Evolutionary conservation across 352 stramenopile genomes (phyloP).

Genomic region (Stramenopiles sp.): DNA sequence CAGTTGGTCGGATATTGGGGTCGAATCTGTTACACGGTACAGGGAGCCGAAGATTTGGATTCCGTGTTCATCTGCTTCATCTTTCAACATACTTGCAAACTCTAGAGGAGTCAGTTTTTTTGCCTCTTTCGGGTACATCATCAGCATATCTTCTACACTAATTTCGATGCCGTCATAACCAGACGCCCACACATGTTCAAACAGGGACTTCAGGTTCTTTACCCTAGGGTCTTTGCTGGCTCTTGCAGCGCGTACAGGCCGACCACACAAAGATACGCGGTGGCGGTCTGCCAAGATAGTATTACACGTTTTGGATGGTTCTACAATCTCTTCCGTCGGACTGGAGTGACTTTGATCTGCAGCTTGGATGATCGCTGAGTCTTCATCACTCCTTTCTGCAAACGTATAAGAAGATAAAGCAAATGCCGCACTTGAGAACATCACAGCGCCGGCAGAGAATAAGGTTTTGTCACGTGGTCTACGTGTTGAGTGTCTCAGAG

Average conservation of each 20-base stretch:
- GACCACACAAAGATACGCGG: neutral
- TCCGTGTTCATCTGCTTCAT: neutral
- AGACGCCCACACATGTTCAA: neutral
- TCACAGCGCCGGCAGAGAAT: too few relatives aligned
- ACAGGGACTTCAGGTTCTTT: neutral
- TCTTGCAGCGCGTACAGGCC: neutral
- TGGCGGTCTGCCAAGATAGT: neutral
- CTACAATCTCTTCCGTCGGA: too few relatives aligned
- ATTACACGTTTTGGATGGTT: neutral
- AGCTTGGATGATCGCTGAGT: too few relatives aligned
- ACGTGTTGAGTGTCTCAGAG: too few relatives aligned
- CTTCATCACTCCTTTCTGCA: too few relatives aligned
- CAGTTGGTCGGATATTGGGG: neutral
- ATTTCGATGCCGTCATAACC: neutral
- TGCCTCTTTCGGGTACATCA: neutral
- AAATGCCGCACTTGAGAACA: too few relatives aligned
- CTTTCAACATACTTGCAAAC: neutral
- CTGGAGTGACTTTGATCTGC: too few relatives aligned
- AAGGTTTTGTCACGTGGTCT: too few relatives aligned
- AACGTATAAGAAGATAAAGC: too few relatives aligned
- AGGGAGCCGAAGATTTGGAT: neutral
- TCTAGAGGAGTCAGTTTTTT: neutral
- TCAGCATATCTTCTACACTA: neutral
- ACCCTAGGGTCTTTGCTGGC: neutral
- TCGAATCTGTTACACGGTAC: neutral